Conservation (phyloP, 2,329 filamentous ascomycete species). For the Penicillium vulpinum region DNA sequence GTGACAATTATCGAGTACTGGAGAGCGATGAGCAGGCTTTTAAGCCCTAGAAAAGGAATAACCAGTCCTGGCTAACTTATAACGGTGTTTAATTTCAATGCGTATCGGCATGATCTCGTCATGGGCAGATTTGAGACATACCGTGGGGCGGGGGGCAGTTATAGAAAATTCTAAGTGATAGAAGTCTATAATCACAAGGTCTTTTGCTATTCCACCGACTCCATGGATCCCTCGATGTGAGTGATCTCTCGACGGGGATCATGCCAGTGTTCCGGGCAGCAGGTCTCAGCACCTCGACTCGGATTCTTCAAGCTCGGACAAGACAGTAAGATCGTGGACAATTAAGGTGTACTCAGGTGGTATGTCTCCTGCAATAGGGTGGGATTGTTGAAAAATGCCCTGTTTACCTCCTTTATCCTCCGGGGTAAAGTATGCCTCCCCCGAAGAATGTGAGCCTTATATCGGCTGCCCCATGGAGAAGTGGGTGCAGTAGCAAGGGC, state of each 20-base stretch:
- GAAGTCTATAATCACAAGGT: not conserved
- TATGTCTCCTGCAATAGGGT: not conserved
- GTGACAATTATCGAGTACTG: not conserved
- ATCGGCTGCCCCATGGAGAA: not conserved
- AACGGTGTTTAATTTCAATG: not conserved
- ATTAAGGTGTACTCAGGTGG: not conserved
- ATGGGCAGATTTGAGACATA: not conserved
- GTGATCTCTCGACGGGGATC: not conserved
- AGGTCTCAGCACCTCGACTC: not conserved
- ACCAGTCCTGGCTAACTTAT: not conserved
- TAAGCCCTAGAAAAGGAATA: not conserved
- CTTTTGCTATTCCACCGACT: not conserved
- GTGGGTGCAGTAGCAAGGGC: not conserved
- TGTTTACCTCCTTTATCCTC: constrained; percentile 1
- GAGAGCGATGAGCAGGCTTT: not conserved
- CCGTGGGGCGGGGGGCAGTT: not conserved
- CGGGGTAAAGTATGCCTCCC: constrained; percentile 3
- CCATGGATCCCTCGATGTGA: not conserved
- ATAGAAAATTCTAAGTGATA: not conserved
- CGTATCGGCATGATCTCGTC: constrained; percentile 7
- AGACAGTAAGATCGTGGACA: not conserved
- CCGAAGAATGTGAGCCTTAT: not conserved
- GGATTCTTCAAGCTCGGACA: not conserved
- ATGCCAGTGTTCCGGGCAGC: constrained; percentile 3
- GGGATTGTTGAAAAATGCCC: not conserved